Percentiles rank a stretch among this genome's conserved stretches.
These are phyloP conservation scores for Vanderwaltozyma tropicalis DNA, from an alignment of 805 yeast genomes.

Conservation along the genomic window DNA sequence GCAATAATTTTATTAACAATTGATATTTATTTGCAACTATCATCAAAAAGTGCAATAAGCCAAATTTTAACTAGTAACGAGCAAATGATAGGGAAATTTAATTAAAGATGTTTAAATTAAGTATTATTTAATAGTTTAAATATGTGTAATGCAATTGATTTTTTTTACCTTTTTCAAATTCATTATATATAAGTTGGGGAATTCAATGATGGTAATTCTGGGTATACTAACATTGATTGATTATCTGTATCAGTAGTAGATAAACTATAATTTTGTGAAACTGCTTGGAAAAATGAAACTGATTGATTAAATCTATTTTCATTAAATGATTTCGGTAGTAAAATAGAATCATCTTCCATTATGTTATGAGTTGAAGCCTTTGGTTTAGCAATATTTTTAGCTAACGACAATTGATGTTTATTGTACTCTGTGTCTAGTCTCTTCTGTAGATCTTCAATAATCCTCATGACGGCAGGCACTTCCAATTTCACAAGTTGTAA, in stretches of 20 bases:
- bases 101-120: too few species aligned
- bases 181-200: slow-evolving; percentile 11
- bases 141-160: too few species aligned
- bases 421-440: slow-evolving; percentile 14
- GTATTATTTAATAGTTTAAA: too few species aligned
- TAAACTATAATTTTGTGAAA: not conserved
- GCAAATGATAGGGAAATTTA: too few species aligned
- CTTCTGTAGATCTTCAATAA: slow-evolving; percentile 21
- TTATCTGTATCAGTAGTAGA: not conserved
- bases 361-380: slow-evolving; percentile 2
- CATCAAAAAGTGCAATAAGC: not conserved
- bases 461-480: slow-evolving; percentile 24
- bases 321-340: slow-evolving; percentile 19
- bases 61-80: too few species aligned
- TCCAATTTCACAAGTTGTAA: slow-evolving; percentile 22
- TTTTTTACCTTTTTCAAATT: not conserved
- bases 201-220: slow-evolving; percentile 21
- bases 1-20: slow-evolving; percentile 1
- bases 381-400: slow-evolving; percentile 20
- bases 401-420: slow-evolving; percentile 18
- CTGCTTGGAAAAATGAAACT: slow-evolving; percentile 6
- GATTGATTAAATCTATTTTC: slow-evolving; percentile 22
- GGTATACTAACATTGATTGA: slow-evolving; percentile 8
- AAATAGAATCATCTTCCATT: slow-evolving; percentile 1
- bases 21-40: slow-evolving; percentile 2